These are phyloP conservation scores for Fonsecaea erecta DNA, from an alignment of 2,329 filamentous ascomycete species.

Conservation along the genomic window DNA sequence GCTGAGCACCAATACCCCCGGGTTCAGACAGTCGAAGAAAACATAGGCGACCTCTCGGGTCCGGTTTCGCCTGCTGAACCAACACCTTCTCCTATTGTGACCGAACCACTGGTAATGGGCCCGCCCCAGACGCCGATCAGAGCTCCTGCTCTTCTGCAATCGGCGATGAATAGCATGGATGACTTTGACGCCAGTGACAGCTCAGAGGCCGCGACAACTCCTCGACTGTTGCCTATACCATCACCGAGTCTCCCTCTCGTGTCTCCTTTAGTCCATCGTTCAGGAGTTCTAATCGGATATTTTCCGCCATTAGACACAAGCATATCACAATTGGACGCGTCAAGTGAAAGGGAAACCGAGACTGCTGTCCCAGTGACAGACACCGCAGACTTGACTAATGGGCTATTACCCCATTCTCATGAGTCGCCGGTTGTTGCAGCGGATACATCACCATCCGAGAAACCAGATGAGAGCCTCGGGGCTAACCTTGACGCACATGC, in stretches of 20 bases:
- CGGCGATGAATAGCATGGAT: background rate
- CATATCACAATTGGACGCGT: constrained; percentile 34
- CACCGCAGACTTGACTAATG: background rate
- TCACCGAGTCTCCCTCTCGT: constrained; percentile 48
- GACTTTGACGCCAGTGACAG: background rate
- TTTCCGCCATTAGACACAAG: constrained; percentile 38
- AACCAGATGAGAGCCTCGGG: background rate
- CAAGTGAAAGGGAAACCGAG: constrained; percentile 9
- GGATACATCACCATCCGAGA: background rate
- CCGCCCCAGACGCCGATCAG: constrained; percentile 27
- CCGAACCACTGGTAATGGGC: constrained; percentile 25
- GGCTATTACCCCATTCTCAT: background rate
- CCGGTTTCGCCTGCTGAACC: background rate
- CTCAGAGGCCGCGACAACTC: constrained; percentile 36
- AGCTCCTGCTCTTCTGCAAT: background rate
- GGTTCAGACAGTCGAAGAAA: background rate
- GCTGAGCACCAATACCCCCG: background rate
- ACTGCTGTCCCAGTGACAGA: background rate
- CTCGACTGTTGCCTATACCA: constrained; percentile 45
- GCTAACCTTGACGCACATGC: background rate
- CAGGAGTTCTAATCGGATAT: constrained; percentile 39
- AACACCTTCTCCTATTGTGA: background rate
- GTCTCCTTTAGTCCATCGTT: constrained; percentile 44
- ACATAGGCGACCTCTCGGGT: background rate
- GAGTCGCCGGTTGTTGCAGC: background rate